These are phyloP conservation scores for Starmerella etchellsii DNA, from an alignment of 805 yeast genomes.

Conservation along the genomic window DNA sequence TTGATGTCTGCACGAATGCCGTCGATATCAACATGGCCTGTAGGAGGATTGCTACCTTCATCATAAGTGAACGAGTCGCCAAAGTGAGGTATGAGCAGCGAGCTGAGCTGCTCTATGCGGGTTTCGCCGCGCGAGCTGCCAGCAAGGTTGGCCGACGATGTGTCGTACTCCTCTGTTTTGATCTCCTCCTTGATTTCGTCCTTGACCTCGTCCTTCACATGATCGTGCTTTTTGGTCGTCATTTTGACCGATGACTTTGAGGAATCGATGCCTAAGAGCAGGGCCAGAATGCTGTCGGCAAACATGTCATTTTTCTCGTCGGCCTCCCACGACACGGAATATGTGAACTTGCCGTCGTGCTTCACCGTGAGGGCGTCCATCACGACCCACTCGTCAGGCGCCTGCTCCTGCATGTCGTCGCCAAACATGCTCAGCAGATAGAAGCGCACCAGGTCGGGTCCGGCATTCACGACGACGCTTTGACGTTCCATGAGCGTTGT, in stretches of 20 bases:
- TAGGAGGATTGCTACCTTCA: conserved; percentile 28
- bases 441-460: conserved; percentile 68
- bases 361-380: conserved; percentile 52
- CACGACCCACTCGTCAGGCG: conserved; percentile 30
- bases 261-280: conserved; percentile 80
- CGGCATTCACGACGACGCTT: conserved; percentile 63
- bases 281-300: conserved; percentile 88
- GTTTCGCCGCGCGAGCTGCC: conserved; percentile 12
- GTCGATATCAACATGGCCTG: conserved; percentile 56
- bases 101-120: conserved; percentile 42
- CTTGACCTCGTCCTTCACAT: conserved; percentile 7
- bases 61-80: conserved; percentile 50
- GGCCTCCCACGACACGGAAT: conserved; percentile 81
- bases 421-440: conserved; percentile 96
- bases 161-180: conserved; percentile 9
- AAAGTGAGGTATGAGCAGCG: conserved; percentile 69
- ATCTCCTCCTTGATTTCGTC: conserved; percentile 23
- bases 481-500: conserved; percentile 76
- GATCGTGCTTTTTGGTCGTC: conserved; percentile 41
- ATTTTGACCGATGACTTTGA: conserved; percentile 90
- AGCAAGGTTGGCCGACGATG: not conserved
- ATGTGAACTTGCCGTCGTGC: conserved; percentile 34
- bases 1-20: conserved; percentile 58
- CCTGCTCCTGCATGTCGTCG: conserved; percentile 37
- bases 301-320: conserved; percentile 80